These are phyloP conservation scores for Beauveria bassiana DNA, from an alignment of 2,329 filamentous ascomycete species.

Conservation along the genomic window DNA sequence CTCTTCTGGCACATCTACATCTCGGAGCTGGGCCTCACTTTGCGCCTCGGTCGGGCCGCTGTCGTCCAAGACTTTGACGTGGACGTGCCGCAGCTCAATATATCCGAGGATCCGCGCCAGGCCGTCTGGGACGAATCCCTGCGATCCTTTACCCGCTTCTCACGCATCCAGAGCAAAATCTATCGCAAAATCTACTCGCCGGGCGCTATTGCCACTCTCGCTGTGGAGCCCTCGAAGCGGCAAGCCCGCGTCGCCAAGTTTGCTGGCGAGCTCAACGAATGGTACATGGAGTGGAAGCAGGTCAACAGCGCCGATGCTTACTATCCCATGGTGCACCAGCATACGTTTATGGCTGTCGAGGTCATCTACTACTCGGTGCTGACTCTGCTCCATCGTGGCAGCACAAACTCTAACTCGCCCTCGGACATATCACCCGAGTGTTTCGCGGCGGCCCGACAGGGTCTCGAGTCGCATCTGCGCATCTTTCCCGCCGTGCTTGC, in stretches of 20 bases:
- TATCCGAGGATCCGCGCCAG: conserved; percentile 8
- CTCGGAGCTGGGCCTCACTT: conserved; percentile 13
- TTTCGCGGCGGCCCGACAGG: conserved; percentile 15
- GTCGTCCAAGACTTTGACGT: conserved; percentile 16
- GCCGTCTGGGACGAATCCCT: conserved; percentile 12
- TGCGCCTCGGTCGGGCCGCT: conserved; percentile 14
- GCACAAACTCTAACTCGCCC: conserved; percentile 12
- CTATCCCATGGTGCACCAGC: conserved; percentile 13
- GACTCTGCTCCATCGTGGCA: conserved; percentile 15
- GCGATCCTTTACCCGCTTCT: conserved; percentile 11
- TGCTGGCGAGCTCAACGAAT: conserved; percentile 10
- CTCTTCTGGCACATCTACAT: conserved; percentile 18
- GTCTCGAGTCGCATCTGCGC: conserved; percentile 13
- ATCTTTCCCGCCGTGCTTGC: conserved; percentile 13
- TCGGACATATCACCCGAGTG: conserved; percentile 14
- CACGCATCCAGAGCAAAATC: conserved; percentile 12
- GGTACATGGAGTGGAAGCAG: conserved; percentile 13
- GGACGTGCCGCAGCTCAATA: conserved; percentile 10
- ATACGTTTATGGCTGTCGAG: conserved; percentile 14
- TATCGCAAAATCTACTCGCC: conserved; percentile 15
- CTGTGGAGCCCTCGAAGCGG: neutral
- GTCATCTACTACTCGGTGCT: conserved; percentile 17
- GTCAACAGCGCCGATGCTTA: conserved; percentile 13
- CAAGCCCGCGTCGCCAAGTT: conserved; percentile 6
- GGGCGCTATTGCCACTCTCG: neutral